Evolutionary conservation across 768 basidiomycete genomes (phyloP).

Genomic region (Hemileccinum impolitum): DNA sequence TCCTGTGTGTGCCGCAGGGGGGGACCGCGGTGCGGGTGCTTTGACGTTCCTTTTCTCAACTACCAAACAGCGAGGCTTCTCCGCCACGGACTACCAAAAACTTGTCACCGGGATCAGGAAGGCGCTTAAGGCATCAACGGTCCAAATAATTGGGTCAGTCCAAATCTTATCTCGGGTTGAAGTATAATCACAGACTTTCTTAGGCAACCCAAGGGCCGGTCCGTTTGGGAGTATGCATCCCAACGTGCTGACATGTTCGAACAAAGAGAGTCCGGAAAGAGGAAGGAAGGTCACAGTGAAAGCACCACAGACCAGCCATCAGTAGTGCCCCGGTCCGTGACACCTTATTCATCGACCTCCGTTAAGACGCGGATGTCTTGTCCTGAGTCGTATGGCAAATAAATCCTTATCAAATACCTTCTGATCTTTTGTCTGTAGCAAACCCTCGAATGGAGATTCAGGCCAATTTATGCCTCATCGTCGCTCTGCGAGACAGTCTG

Average conservation of each 20-base stretch:
- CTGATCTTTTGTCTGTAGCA: constrained; percentile 9
- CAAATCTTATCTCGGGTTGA: neutral
- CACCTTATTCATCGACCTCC: constrained; percentile 20
- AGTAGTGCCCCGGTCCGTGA: constrained; percentile 9
- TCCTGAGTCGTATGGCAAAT: constrained; percentile 16
- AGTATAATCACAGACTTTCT: neutral
- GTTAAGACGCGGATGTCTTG: constrained; percentile 5
- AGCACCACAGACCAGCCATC: neutral
- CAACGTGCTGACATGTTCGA: constrained; percentile 14
- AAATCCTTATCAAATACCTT: neutral
- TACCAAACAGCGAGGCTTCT: constrained; percentile 13
- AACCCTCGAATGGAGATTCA: constrained; percentile 7
- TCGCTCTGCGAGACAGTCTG: constrained; percentile 37
- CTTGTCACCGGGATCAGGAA: constrained; percentile 16
- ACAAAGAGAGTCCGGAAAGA: constrained; percentile 3
- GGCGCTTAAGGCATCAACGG: neutral
- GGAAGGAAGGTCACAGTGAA: neutral
- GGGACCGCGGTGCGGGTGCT: neutral
- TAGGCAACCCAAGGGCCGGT: constrained; percentile 15
- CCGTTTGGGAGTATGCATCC: constrained; percentile 14
- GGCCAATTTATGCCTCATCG: constrained; percentile 16
- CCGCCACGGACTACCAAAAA: constrained; percentile 19
- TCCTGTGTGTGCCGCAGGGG: constrained; percentile 14
- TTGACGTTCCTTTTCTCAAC: constrained; percentile 26
- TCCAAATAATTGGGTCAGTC: constrained; percentile 19